Evolutionary conservation across 306 rosid species (phyloP).

Genomic region (Astragalus glycyphyllos): DNA sequence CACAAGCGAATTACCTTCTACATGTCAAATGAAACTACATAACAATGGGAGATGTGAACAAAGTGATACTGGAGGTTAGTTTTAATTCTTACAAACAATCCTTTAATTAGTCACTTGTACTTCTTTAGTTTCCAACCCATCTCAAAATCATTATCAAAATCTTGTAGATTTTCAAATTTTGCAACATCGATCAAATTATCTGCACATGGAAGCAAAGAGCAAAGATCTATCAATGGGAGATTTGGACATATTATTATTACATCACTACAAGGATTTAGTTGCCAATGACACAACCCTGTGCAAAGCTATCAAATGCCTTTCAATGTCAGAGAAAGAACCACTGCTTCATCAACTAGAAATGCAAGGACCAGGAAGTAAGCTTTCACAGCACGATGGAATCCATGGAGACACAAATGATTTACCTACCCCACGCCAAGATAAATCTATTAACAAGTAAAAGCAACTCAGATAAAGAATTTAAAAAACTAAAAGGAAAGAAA

Average conservation of each 20-base stretch:
- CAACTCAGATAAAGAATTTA: no score
- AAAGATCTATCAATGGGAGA: conserved; percentile 60
- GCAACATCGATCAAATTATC: conserved; percentile 41
- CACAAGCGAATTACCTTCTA: conserved; percentile 35
- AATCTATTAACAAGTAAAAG: no score
- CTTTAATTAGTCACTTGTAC: no score
- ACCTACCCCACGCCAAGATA: no score
- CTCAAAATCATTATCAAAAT: no score
- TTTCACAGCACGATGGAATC: neutral
- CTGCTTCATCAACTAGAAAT: conserved; percentile 44
- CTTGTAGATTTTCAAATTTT: no score
- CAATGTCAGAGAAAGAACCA: conserved; percentile 51
- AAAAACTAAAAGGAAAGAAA: no score
- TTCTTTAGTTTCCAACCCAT: no score
- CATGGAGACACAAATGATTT: no score
- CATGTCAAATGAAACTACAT: conserved; percentile 32
- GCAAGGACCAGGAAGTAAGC: conserved; percentile 4
- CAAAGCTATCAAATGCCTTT: conserved; percentile 48
- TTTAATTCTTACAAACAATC: conserved; percentile 11
- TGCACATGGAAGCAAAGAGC: conserved; percentile 65
- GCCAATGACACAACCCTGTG: conserved; percentile 53
- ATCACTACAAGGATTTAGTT: conserved; percentile 64
- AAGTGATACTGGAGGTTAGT: conserved; percentile 48
- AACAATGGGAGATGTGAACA: no score
- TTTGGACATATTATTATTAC: conserved; percentile 58